Base-by-base conservation (phyloP, 2,329 filamentous ascomycete genomes). In the Hypoxylon sp. region DNA sequence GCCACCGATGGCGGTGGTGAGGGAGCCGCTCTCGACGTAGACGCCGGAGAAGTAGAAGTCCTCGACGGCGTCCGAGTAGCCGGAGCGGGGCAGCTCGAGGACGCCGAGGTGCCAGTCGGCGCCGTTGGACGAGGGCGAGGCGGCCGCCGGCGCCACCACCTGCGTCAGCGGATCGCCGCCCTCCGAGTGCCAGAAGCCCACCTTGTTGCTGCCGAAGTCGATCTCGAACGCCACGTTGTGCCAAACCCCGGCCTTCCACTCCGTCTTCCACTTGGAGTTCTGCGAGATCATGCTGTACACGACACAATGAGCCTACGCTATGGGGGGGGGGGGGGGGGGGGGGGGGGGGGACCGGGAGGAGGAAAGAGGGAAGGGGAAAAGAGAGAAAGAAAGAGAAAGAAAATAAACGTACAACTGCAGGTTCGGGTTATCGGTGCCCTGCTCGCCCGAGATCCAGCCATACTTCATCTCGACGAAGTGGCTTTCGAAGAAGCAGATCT, bases 391-490 rank as follows among this genome's bases (percentile, higher is more conserved):
- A 29, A 29, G 6, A 29, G 6, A 29, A 29, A 29, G 40, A 8
- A 33, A 18, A 26, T 20, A 15, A 10, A 57, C 60, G 42, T 33
- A 63, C 60, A 88, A 91, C 68, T 86, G 83, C 62, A 91, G 78
- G 64, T 83, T 81, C 29, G 79, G 75, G 62, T 83, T 78, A 31
- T 72, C 73, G 17, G 77, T 76, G 42, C 76, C 79, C 31, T 69
- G 62, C 67, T 79, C 78, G 53, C 81, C 81, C 35, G 74, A 76
- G 48, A 87, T 78, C 81, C 83, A 85, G 48, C 88, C 88, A 59
- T 84, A 86, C 78, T 91, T 91, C 72, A 91, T 74, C 77, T 91
- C 88, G n/a, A 87, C 89, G 73, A 91, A 91, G 75, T 91, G 88
- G 70, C 79, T 83, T 75, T 90, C 88, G 75, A 86, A 86, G 73